phyloP scores from a whole-genome alignment of 495 filamentous ascomycete genomes.

The Pyronema domesticum region DNA sequence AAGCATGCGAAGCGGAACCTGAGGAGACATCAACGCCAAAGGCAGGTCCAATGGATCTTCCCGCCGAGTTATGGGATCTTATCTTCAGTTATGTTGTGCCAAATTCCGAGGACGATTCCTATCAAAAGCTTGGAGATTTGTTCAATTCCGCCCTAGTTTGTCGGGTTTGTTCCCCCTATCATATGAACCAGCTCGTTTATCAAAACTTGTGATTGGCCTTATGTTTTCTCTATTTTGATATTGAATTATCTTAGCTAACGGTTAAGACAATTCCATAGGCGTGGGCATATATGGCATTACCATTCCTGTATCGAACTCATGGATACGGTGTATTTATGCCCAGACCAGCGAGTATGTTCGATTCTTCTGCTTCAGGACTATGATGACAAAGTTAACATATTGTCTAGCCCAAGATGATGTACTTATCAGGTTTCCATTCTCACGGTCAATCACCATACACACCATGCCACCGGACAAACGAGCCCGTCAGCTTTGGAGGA shows the following conservation, averaged over 20 bases:
- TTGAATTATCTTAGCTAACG: not conserved
- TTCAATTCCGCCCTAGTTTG: slow-evolving; percentile 22
- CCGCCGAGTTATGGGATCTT: slow-evolving; percentile 20
- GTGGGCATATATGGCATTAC: slow-evolving; percentile 18
- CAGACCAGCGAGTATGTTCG: slow-evolving; percentile 6
- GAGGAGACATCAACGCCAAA: not conserved
- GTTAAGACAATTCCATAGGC: slow-evolving; percentile 6
- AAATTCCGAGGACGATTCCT: slow-evolving; percentile 13
- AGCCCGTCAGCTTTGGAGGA: slow-evolving; percentile 19
- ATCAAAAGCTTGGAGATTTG: slow-evolving; percentile 12
- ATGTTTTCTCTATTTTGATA: too few species aligned
- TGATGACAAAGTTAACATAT: not conserved
- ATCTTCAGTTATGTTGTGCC: slow-evolving; percentile 20
- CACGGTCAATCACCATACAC: slow-evolving; percentile 19
- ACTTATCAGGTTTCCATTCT: slow-evolving; percentile 15
- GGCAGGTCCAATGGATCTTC: not conserved
- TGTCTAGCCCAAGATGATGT: slow-evolving; percentile 1
- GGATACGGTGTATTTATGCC: slow-evolving; percentile 22
- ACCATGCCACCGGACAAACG: slow-evolving; percentile 10
- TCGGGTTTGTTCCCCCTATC: slow-evolving; percentile 10
- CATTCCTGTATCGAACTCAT: slow-evolving; percentile 21
- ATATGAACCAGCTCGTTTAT: not conserved
- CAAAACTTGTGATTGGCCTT: not conserved
- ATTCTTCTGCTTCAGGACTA: not conserved
- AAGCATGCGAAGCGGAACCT: not conserved